Evolutionary conservation across 257 asterid species (phyloP), one percentile per base, ranked within the genome.

Genomic region (Nicotiana paniculata): DNA sequence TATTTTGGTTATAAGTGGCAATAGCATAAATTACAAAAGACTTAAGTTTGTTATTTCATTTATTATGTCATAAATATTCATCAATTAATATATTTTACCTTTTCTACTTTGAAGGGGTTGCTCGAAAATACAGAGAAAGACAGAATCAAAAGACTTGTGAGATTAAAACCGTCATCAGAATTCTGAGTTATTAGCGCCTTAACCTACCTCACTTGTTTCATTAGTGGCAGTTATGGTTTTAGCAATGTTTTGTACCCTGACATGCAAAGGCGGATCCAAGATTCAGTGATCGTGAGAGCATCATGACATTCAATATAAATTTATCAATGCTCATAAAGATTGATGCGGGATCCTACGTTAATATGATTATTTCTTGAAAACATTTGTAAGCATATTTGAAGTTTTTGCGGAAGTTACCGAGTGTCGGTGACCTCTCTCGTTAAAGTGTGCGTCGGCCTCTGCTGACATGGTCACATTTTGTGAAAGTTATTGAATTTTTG

Each of bases 101-200:
- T 26, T 24, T 79, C 35, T 68, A 30, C 24, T 77, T 63, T 84
- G 68, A 63, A 89, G 92, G 92, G 92, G 11, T 75, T 89, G 72
- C 81, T 89, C 74, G 92, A 89, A 85, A 89, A 89, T 86, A 87
- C 88, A 3, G 90, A 89, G 26, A 89, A 81, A 81, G 92, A 89
- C 10, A 87, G 90, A 79, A 89, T 89, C 48, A 87, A 84, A 77
- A 85, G 89, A 84, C 88, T 87, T 15, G 46, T 86, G 32, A 81
- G 90, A 62, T 46, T 87, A 79, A 89, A 87, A 59, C 85, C 92
- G 4, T 89, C 90, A 0, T 82, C 86, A 5, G 92, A 87, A 7
- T 69, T 87, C 81, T 89, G 83, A 88, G 32, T 5, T 54, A 77
- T 6, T 16, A 78, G 17, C 65, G 15, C 48, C n/a, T 39, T 4